Base-by-base conservation (phyloP, 352 stramenopile species). In the Pythium coloratum region DNA sequence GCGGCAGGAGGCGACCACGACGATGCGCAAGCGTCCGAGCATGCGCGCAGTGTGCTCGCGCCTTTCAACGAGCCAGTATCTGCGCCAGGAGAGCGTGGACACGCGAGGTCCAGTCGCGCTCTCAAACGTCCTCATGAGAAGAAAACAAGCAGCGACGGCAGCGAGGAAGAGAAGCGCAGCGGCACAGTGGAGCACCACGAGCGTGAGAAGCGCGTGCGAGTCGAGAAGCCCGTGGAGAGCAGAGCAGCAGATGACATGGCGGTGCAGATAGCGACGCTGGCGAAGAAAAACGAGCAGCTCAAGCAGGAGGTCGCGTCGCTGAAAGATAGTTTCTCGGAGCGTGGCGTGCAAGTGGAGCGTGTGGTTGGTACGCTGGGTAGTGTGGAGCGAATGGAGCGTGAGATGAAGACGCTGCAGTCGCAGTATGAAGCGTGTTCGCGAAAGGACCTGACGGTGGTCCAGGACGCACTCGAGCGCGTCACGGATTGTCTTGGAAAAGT, bases 391-490 rank as follows among this genome's bases (percentile, higher is more conserved):
- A 68, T 83, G 6, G 77, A 82, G 28, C 75, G 64, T 14, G 80
- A 89, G 42, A 57, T 88, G 34, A 34, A 60, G 10, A 26, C 55
- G 38, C 57, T 89, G 40, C 76, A 89, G 65, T 67, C 64, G 14
- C 77, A 88, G 28, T 88, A 88, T 55, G 70, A 77, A 18, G 71
- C 77, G 24, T 73, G 74, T 9, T 76, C 80, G 51, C 68, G 65
- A 14, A 77, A 77, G 59, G 84, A 90, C 59, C 67, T 81, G 26
- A 60, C 60, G 54, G 62, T 89, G 30, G 75, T 86, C 40, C 75
- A 90, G 55, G 71, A 89, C 38, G 75, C 76, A 20, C 64, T 89
- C 38, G 64, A 58, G n/a, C 80, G 79, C 55, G 76, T 88, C n/a
- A 74, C 76, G 32, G 76, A 77, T 20, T 87, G 81, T 42, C 78